These are phyloP conservation scores for Gracilaria caudata DNA, from an alignment of 23 red algal species.

Conservation along the genomic window DNA sequence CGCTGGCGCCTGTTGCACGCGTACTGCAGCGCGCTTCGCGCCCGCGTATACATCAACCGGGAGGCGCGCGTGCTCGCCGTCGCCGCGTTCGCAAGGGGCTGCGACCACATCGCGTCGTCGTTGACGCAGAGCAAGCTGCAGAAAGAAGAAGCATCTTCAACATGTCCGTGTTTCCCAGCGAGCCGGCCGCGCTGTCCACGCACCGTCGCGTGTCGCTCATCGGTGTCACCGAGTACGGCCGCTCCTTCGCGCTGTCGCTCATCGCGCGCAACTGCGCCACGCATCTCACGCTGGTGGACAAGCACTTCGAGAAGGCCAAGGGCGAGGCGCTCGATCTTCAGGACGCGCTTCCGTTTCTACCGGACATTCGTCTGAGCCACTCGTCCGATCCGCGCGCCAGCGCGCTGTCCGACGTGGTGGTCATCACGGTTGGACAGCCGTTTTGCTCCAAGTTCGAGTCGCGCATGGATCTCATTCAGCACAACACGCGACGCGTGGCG, in stretches of 20 bases:
- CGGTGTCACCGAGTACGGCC: slow-evolving; percentile 22
- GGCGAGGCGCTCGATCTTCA: slow-evolving; percentile 50
- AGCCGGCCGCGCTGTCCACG: not conserved
- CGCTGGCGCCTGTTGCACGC: too few species aligned
- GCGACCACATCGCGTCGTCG: too few species aligned
- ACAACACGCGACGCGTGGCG: slow-evolving; percentile 32
- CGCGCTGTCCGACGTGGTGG: slow-evolving; percentile 30
- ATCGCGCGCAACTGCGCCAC: slow-evolving; percentile 45
- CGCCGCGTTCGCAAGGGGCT: too few species aligned
- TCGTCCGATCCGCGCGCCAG: slow-evolving; percentile 30
- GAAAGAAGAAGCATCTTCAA: not conserved
- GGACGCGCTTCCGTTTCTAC: slow-evolving; percentile 48
- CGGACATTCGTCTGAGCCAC: slow-evolving; percentile 15
- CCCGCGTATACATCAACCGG: too few species aligned
- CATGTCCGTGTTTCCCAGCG: slow-evolving; percentile 6
- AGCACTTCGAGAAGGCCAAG: slow-evolving; percentile 31
- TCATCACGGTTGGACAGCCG: not conserved
- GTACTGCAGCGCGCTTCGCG: too few species aligned
- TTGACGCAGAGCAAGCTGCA: too few species aligned
- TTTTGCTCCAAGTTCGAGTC: not conserved
- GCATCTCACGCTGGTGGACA: slow-evolving; percentile 41
- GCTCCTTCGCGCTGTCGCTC: slow-evolving; percentile 36
- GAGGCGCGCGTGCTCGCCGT: too few species aligned
- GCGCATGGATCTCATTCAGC: slow-evolving; percentile 18
- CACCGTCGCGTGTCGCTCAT: slow-evolving; percentile 32